phyloP scores from a whole-genome alignment of 2,329 filamentous ascomycete species.

The Phaeosphaeriaceae sp. region DNA sequence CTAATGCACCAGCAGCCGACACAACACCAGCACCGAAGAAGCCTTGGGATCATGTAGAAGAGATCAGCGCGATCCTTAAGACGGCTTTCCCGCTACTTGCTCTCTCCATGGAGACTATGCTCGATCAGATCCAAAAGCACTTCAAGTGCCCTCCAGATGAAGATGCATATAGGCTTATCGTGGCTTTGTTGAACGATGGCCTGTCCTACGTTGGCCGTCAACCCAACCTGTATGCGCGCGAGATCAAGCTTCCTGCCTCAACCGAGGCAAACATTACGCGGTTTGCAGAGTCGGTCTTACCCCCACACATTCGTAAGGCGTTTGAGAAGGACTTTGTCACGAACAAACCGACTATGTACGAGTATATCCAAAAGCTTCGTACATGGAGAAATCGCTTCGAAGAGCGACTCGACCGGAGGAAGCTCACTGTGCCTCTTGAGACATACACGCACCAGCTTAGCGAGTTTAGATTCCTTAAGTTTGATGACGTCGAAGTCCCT shows the following conservation, averaged over 20 bases:
- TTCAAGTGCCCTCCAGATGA: constrained; percentile 99
- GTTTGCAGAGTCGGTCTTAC: constrained; percentile 95
- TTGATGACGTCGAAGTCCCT: constrained; percentile 97
- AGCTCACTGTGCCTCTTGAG: constrained; percentile 77
- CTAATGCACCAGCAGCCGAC: constrained; percentile 21
- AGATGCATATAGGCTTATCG: constrained; percentile 95
- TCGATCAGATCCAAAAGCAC: constrained; percentile 97
- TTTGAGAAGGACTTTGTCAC: constrained; percentile 98
- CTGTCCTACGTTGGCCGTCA: constrained; percentile 89
- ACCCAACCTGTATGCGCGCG: constrained; percentile 84
- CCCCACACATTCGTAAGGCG: constrained; percentile 90
- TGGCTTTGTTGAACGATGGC: constrained; percentile 95
- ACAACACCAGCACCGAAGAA: constrained; percentile 62
- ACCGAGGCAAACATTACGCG: constrained; percentile 97
- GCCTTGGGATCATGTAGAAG: constrained; percentile 95
- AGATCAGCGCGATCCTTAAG: constrained; percentile 94
- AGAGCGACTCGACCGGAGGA: constrained; percentile 89
- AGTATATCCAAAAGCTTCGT: constrained; percentile 96
- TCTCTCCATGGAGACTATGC: constrained; percentile 99
- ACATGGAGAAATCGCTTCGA: constrained; percentile 98
- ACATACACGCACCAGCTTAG: constrained; percentile 88
- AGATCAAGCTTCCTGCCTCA: constrained; percentile 85
- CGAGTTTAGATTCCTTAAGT: constrained; percentile 97
- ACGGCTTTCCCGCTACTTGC: constrained; percentile 95
- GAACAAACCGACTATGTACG: constrained; percentile 95